These are phyloP conservation scores for Pseudogymnoascus sp. DNA, from an alignment of 2,329 filamentous ascomycete species.

Conservation along the genomic window DNA sequence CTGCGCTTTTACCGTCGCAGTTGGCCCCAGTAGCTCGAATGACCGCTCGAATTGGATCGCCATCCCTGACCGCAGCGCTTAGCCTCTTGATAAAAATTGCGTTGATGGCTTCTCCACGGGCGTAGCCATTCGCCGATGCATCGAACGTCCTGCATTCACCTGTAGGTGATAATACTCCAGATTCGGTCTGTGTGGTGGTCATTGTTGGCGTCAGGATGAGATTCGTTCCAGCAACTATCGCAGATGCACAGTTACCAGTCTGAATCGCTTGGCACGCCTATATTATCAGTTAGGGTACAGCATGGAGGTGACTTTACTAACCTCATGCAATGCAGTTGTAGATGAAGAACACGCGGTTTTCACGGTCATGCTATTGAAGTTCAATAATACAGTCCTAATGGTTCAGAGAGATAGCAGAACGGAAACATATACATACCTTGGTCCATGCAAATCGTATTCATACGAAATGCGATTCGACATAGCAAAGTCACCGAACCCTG, in stretches of 20 bases:
- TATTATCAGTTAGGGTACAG: not conserved
- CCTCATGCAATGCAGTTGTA: not conserved
- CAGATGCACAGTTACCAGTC: conserved; percentile 43
- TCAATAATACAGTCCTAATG: not conserved
- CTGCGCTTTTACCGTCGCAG: conserved; percentile 36
- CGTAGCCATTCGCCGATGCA: conserved; percentile 36
- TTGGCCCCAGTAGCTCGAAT: conserved; percentile 35
- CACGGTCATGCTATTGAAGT: not conserved
- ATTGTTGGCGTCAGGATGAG: conserved; percentile 16
- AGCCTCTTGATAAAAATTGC: conserved; percentile 35
- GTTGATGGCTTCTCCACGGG: conserved; percentile 36
- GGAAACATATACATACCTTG: not conserved
- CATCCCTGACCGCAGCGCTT: conserved; percentile 32
- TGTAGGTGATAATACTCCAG: conserved; percentile 24
- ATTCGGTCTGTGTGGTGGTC: conserved; percentile 23
- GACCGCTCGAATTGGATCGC: conserved; percentile 35
- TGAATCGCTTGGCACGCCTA: not conserved
- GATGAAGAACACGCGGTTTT: not conserved
- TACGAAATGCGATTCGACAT: not conserved
- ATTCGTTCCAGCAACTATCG: conserved; percentile 9
- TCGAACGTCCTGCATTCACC: conserved; percentile 30
- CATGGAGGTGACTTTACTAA: not conserved
- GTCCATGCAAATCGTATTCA: not conserved
- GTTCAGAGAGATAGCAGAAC: not conserved
- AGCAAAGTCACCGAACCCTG: not conserved